Base-by-base conservation (phyloP, 441 rosid species). In the Jatropha podagrica region DNA sequence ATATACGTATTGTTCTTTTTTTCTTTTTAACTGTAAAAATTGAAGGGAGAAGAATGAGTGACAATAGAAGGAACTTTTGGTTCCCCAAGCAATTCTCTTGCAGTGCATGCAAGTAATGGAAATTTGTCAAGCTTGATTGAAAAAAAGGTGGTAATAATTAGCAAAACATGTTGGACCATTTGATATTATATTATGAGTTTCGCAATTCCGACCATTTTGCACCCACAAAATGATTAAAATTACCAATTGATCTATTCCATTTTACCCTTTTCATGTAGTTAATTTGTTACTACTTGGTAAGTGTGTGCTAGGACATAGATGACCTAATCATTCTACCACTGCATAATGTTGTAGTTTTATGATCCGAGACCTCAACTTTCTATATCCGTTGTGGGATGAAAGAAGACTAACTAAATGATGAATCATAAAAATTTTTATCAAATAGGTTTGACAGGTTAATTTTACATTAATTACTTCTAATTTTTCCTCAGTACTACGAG, bases 101-200 rank as follows among this genome's bases (percentile, higher is more conserved):
- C 48, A 44, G 3, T 23, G 69, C 67, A 20, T 18, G 60, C 62
- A 40, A 48, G 37, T 64, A 5, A 55, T 42, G 51, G 5, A 40
- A 70, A 5, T 9, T 15, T 17, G 64, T 66, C 17, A 3, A 59
- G 65, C 9, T 72, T 52, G 67, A 46, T 61, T 59, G 46, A 5
- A n/a, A 70, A 23, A 70, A 71, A 71, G 74, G 41, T 44, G 42
- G 74, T 26, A 59, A 71, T 71, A 71, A 71, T 71, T 71, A 42
- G 74, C 26, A 42, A 59, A 71, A 58, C 55, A 58, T 41, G 64
- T 12, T 59, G 41, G 26, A 20, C 54, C 52, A 14, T n/a, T 1
- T 68, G 8, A 38, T 38, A 58, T 56, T 18, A 14, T 32, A 37
- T 17, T 9, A 52, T n/a, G 61, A 52, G 48, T 1, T 18, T 37